A percentile compares a stretch with the other conserved stretches of the same genome.
phyloP scores from a whole-genome alignment of 352 stramenopile genomes.

The Phytophthora hybrid region DNA sequence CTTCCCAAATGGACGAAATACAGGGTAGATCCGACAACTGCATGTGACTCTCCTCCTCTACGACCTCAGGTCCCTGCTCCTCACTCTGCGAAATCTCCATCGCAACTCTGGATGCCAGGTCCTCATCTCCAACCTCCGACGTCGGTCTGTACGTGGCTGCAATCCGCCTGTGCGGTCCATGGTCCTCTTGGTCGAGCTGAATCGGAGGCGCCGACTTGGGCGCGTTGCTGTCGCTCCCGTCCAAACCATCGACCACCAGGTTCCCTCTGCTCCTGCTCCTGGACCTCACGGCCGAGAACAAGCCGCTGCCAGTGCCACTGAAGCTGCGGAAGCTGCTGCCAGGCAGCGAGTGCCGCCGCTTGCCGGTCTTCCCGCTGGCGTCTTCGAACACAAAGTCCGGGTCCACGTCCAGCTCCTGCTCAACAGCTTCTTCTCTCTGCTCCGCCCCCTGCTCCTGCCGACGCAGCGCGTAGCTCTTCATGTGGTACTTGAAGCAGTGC shows the following conservation, averaged over 20 bases:
- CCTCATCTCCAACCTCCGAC: constrained; percentile 10
- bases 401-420: constrained; percentile 26
- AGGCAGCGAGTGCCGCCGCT: constrained; percentile 33
- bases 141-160: constrained; percentile 4
- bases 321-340: constrained; percentile 19
- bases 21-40: constrained; percentile 19
- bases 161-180: neutral
- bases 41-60: neutral
- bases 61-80: constrained; percentile 8
- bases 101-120: constrained; percentile 9
- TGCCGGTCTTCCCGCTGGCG: constrained; percentile 20
- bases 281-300: constrained; percentile 14
- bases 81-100: constrained; percentile 19
- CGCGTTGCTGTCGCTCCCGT: constrained; percentile 12
- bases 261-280: constrained; percentile 24
- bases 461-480: constrained; percentile 55
- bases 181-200: constrained; percentile 28
- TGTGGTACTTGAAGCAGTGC: constrained; percentile 73
- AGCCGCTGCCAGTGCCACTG: constrained; percentile 5
- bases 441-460: neutral
- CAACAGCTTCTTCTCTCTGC: neutral
- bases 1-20: constrained; percentile 55
- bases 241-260: constrained; percentile 19
- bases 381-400: constrained; percentile 60
- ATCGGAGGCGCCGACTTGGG: constrained; percentile 2